These are phyloP conservation scores for Arabidopsis thaliana DNA, from an alignment of 345 rosid species.

Conservation along the genomic window DNA sequence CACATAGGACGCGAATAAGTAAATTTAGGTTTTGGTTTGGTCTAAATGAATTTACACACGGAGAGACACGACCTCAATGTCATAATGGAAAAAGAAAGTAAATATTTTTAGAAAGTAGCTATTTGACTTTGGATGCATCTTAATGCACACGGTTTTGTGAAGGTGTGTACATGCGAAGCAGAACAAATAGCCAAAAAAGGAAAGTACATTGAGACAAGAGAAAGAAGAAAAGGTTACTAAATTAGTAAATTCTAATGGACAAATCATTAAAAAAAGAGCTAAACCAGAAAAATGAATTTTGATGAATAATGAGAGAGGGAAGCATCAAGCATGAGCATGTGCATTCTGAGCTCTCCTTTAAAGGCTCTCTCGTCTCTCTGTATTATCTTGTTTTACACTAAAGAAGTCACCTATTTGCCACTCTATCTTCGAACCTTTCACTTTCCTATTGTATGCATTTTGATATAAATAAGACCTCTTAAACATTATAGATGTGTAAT, in stretches of 20 bases:
- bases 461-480: slow-evolving; percentile 20
- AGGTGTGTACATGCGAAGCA: slow-evolving; percentile 34
- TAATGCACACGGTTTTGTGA: slow-evolving; percentile 38
- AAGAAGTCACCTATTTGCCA: slow-evolving; percentile 44
- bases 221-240: slow-evolving; percentile 33
- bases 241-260: slow-evolving; percentile 38
- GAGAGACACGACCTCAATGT: not conserved
- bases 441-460: slow-evolving; percentile 39
- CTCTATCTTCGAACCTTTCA: slow-evolving; percentile 38
- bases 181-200: slow-evolving; percentile 31
- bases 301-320: slow-evolving; percentile 28
- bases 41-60: not conserved
- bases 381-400: slow-evolving; percentile 41
- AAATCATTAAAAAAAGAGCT: slow-evolving; percentile 33
- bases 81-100: not conserved
- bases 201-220: slow-evolving; percentile 43
- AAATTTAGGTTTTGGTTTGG: too few species aligned
- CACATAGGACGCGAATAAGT: too few species aligned
- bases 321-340: slow-evolving; percentile 27
- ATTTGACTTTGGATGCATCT: slow-evolving; percentile 38
- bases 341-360: slow-evolving; percentile 36
- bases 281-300: slow-evolving; percentile 36
- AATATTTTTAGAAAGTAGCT: too few species aligned
- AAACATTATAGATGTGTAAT: slow-evolving; percentile 22
- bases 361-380: slow-evolving; percentile 6